A percentile compares a stretch with the other conserved stretches of the same genome.
Conservation (phyloP, 1,139 yeast species). For the Hansenula sp. region DNA sequence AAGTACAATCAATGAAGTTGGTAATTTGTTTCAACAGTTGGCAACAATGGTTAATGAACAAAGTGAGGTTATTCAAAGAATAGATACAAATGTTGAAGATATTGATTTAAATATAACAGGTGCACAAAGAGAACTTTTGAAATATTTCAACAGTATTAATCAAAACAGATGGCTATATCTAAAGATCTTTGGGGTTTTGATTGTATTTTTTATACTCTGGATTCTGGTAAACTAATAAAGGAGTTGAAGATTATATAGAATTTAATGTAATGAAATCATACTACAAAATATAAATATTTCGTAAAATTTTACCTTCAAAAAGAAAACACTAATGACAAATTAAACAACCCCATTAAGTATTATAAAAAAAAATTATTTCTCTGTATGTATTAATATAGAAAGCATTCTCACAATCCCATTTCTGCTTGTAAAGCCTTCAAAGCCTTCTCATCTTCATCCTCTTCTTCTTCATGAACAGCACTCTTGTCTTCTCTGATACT, state of each 20-base stretch:
- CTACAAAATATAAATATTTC: not conserved
- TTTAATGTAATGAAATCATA: not conserved
- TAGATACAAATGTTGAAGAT: slow-evolving; percentile 93
- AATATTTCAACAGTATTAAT: slow-evolving; percentile 83
- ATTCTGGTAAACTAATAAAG: slow-evolving; percentile 56
- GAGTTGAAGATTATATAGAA: not conserved
- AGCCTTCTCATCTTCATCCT: slow-evolving; percentile 89
- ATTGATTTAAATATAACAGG: slow-evolving; percentile 84
- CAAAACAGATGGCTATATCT: slow-evolving; percentile 91
- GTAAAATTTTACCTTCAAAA: not conserved
- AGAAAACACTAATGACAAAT: too few species aligned
- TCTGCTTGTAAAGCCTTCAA: slow-evolving; percentile 87
- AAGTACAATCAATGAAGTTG: slow-evolving; percentile 93
- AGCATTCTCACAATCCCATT: slow-evolving; percentile 66
- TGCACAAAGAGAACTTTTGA: slow-evolving; percentile 89
- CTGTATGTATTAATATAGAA: too few species aligned
- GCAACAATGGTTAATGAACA: slow-evolving; percentile 98
- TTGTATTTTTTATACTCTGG: slow-evolving; percentile 75
- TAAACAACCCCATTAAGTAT: too few species aligned
- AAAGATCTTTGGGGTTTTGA: slow-evolving; percentile 83
- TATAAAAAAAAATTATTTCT: too few species aligned
- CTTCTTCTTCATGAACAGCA: slow-evolving; percentile 38
- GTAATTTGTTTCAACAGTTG: slow-evolving; percentile 87
- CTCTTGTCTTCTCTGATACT: slow-evolving; percentile 17
- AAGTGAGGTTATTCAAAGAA: slow-evolving; percentile 92